These are phyloP conservation scores for Colletotrichum magnum DNA, from an alignment of 2,329 filamentous ascomycete species.

Conservation along the genomic window DNA sequence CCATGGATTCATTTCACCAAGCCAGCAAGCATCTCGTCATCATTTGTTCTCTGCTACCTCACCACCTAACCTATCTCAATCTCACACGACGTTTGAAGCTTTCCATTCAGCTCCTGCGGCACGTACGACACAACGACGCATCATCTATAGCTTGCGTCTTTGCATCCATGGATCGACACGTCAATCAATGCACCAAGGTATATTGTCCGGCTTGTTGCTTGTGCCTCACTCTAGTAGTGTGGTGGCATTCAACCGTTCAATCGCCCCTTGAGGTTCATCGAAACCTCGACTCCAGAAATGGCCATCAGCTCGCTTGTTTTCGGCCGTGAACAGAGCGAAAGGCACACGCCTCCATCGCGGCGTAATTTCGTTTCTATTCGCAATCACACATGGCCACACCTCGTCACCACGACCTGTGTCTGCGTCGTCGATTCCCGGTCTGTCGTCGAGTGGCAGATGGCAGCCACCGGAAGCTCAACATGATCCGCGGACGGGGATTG, in stretches of 20 bases:
- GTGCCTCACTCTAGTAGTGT: constrained; percentile 8
- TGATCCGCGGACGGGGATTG: constrained; percentile 30
- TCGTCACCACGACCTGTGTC: constrained; percentile 2
- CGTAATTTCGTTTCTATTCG: constrained; percentile 26
- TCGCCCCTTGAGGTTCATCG: constrained; percentile 3
- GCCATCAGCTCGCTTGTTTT: constrained; percentile 7
- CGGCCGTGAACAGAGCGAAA: constrained; percentile 5
- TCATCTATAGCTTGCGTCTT: constrained; percentile 1
- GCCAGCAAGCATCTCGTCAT: neutral
- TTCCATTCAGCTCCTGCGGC: constrained; percentile 20
- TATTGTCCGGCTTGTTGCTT: neutral
- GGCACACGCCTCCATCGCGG: constrained; percentile 20
- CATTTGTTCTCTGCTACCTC: neutral
- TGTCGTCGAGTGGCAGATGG: constrained; percentile 14
- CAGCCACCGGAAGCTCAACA: constrained; percentile 19
- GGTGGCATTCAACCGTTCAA: constrained; percentile 30
- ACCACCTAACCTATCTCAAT: neutral
- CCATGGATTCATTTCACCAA: neutral
- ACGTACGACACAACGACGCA: neutral
- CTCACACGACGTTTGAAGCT: constrained; percentile 6
- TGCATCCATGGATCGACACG: constrained; percentile 8
- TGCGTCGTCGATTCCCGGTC: constrained; percentile 6
- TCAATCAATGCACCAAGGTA: neutral
- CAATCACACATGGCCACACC: neutral
- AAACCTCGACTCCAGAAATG: neutral